These are phyloP conservation scores for Arthrobotrys pseudoclavata DNA, from an alignment of 2,329 filamentous ascomycete genomes.

Conservation along the genomic window DNA sequence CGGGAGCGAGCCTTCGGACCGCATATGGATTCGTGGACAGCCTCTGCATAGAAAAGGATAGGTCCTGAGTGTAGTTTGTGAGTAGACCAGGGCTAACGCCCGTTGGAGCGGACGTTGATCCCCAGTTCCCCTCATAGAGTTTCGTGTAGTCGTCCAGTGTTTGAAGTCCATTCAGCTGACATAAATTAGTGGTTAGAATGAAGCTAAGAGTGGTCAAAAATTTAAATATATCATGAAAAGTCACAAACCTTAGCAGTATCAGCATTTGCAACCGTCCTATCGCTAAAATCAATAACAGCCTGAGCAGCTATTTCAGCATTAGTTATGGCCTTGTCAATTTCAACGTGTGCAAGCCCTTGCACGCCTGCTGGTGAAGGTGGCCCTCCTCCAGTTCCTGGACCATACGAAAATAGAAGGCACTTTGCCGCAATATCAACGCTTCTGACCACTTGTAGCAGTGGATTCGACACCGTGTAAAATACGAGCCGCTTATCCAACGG, in stretches of 20 bases:
- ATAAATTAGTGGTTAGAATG: neutral
- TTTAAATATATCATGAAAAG: neutral
- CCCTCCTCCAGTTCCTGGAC: conserved; percentile 37
- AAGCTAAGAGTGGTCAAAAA: neutral
- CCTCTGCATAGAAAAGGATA: conserved; percentile 70
- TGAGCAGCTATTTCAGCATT: conserved; percentile 30
- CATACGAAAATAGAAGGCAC: conserved; percentile 36
- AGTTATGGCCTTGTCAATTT: conserved; percentile 18
- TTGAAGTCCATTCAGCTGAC: conserved; percentile 64
- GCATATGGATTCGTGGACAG: conserved; percentile 68
- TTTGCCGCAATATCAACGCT: conserved; percentile 24
- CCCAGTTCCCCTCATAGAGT: conserved; percentile 68
- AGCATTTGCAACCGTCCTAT: neutral
- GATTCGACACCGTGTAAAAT: conserved; percentile 2
- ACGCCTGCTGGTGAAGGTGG: conserved; percentile 38
- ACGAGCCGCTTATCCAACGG: neutral
- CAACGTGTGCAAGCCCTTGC: conserved; percentile 15
- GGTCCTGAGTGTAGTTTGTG: conserved; percentile 69
- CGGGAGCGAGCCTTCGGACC: conserved; percentile 65
- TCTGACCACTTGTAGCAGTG: conserved; percentile 1
- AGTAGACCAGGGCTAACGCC: conserved; percentile 66
- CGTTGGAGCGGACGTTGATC: conserved; percentile 64
- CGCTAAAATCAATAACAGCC: neutral
- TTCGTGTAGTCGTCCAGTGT: conserved; percentile 66
- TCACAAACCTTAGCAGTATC: neutral